Base-by-base conservation (phyloP, 768 basidiomycete species). In the Neoboletus brunneissimus region DNA sequence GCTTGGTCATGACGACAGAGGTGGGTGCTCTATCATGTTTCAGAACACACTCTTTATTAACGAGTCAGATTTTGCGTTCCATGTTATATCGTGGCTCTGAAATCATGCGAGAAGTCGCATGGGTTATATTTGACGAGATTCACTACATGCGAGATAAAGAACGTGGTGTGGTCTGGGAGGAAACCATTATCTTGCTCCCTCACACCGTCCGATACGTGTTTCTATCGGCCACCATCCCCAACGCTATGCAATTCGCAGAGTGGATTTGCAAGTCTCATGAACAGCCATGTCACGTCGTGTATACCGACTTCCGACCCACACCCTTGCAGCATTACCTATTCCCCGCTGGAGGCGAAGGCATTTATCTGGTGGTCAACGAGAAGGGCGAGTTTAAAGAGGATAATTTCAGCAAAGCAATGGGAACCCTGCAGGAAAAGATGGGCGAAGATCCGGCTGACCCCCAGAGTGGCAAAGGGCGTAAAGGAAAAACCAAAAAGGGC, bases 111-210 rank as follows among this genome's bases (percentile, higher is more conserved):
- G 97, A 99, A 77, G 96, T 99, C n/a, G 94, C 95, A 1, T 99
- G 97, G 97, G 96, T 98, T 54, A 85, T 99, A 61, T 99, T 98
- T 72, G 97, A 99, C 69, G 97, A 99, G 75, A 97, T 99, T 58
- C 97, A 99, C 70, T 99, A 98, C 75, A 99, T 98, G 97, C 88
- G 97, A 58, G 97, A 98, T 78, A 94, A 94, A 67, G 97, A 99
- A 70, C 91, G 97, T 63, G 97, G 97, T 62, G 97, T 99, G 20
- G 97, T 99, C 27, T 98, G 97, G 97, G 96, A 99, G 74, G 95
- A 97, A 72, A 95, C 94, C 1, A 97, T 98, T 68, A 98, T 98
- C 64, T 84, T 99, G 2, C 85, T 99, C 12, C 97, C 97, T 10
- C 92, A 97, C 72, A 88, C 86, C 15, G 96, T 98, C 59, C 94